These are phyloP conservation scores for Isabelozyma gotoi DNA, from an alignment of 805 yeast genomes.

Conservation along the genomic window DNA sequence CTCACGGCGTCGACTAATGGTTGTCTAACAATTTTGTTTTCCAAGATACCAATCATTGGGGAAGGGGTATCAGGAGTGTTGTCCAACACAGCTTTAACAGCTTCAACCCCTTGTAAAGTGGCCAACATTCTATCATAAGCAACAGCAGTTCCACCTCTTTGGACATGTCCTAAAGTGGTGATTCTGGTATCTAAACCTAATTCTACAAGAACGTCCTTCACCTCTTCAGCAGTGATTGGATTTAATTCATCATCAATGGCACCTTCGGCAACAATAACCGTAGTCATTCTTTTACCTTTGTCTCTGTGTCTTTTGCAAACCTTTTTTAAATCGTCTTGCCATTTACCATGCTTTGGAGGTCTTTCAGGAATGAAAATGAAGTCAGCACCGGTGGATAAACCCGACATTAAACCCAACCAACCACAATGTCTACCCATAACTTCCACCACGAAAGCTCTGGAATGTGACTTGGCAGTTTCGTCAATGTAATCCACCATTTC, in stretches of 20 bases:
- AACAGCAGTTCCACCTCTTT: conserved; percentile 81
- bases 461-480: conserved; percentile 81
- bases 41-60: conserved; percentile 73
- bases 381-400: conserved; percentile 78
- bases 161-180: conserved; percentile 78
- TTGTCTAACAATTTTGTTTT: conserved; percentile 65
- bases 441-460: conserved; percentile 80
- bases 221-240: conserved; percentile 66
- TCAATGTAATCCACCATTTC: conserved; percentile 78
- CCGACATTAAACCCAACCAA: conserved; percentile 82
- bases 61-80: conserved; percentile 70
- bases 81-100: conserved; percentile 72
- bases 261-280: conserved; percentile 82
- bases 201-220: conserved; percentile 61
- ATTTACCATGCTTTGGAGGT: conserved; percentile 61
- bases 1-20: conserved; percentile 73
- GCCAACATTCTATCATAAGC: conserved; percentile 73
- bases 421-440: conserved; percentile 93
- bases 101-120: conserved; percentile 80
- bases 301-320: conserved; percentile 64
- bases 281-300: conserved; percentile 75
- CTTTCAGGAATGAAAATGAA: conserved; percentile 78
- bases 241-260: conserved; percentile 69
- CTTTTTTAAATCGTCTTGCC: conserved; percentile 68
- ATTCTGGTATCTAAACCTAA: conserved; percentile 76